phyloP scores from a whole-genome alignment of 148 eudicot genomes.

The Persicaria maculosa region DNA sequence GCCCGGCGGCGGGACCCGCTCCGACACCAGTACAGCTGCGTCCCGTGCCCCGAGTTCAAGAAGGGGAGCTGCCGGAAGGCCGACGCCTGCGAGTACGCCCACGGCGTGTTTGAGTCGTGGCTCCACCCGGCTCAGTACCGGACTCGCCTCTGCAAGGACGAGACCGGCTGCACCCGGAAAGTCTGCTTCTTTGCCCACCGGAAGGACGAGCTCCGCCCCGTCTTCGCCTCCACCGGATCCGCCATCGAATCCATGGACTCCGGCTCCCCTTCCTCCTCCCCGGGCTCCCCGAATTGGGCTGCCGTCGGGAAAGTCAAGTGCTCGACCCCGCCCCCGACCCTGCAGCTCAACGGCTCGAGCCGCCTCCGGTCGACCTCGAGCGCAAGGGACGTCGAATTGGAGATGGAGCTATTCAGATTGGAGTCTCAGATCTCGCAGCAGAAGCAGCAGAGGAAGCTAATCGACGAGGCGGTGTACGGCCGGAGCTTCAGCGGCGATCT shows the following conservation, averaged over 20 bases:
- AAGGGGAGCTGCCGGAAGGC: conserved; percentile 9
- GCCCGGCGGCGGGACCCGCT: conserved; percentile 11
- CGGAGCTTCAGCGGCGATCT: conserved; percentile 19
- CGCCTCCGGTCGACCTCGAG: conserved; percentile 4
- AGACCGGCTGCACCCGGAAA: conserved; percentile 6
- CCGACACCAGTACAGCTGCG: conserved; percentile 10
- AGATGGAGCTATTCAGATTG: conserved; percentile 47
- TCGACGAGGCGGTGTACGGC: conserved; percentile 32
- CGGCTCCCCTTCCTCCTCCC: neutral
- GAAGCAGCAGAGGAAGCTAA: conserved; percentile 41
- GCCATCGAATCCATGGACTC: conserved; percentile 1
- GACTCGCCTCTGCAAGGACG: conserved; percentile 8
- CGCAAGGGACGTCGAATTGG: conserved; percentile 55
- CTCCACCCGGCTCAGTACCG: conserved; percentile 14
- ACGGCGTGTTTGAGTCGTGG: conserved; percentile 11
- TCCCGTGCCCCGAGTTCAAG: conserved; percentile 15
- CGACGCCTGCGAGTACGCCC: conserved; percentile 14
- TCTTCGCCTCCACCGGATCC: conserved; percentile 11
- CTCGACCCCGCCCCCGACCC: conserved; percentile 4
- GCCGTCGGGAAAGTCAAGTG: neutral
- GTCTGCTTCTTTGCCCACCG: conserved; percentile 11
- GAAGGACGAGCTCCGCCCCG: conserved; percentile 13
- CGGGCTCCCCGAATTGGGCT: neutral
- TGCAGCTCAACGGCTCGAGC: conserved; percentile 5
- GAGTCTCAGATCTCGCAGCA: conserved; percentile 37